phyloP scores from a whole-genome alignment of 164 flowering plant species.

The Nymphaea colorata region DNA sequence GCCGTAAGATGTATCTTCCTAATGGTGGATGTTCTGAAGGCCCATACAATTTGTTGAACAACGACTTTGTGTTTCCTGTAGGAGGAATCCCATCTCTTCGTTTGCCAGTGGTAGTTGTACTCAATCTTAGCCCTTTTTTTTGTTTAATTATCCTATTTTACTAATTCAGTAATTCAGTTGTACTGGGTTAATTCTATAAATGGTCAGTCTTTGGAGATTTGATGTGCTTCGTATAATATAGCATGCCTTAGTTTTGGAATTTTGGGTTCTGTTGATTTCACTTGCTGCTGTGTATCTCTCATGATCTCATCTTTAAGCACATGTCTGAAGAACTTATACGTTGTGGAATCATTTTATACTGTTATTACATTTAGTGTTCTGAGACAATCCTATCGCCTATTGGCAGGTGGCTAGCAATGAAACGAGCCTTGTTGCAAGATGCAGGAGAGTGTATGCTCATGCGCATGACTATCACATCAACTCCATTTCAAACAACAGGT shows the following conservation, averaged over 20 bases:
- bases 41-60: conserved; percentile 30
- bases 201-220: not conserved
- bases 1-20: conserved; percentile 31
- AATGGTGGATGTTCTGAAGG: conserved; percentile 65
- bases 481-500: conserved; percentile 98
- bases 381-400: not conserved
- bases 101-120: conserved; percentile 94
- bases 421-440: conserved; percentile 74
- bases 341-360: no score
- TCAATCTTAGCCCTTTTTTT: conserved; percentile 9
- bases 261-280: not conserved
- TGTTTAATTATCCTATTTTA: not conserved
- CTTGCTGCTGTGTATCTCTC: no score
- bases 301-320: no score
- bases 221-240: no score
- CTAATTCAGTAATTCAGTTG: not conserved
- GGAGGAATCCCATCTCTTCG: conserved; percentile 75
- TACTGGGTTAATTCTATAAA: not conserved
- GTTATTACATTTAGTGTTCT: not conserved
- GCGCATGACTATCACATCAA: conserved; percentile 99
- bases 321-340: no score
- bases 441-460: conserved; percentile 97
- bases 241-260: not conserved
- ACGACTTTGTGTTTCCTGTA: conserved; percentile 57
- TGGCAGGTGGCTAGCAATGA: conserved; percentile 77